phyloP scores from a whole-genome alignment of 2,329 filamentous ascomycete genomes.

The Talaromyces atroroseus region DNA sequence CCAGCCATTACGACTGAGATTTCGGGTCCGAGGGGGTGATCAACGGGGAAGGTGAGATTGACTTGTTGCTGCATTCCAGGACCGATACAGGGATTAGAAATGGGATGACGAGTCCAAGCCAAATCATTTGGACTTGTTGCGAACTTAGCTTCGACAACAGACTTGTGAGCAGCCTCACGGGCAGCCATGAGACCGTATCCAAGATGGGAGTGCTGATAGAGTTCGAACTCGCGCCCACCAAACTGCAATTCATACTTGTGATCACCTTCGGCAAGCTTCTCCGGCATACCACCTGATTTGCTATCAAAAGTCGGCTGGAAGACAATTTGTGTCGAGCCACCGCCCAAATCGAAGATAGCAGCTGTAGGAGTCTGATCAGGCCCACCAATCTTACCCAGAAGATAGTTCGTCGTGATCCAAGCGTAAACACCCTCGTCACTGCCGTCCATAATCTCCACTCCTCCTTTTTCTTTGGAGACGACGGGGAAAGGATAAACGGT shows the following conservation, averaged over 20 bases:
- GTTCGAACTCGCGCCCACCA: slow-evolving; percentile 80
- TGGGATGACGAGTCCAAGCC: slow-evolving; percentile 63
- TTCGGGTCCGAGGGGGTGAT: slow-evolving; percentile 59
- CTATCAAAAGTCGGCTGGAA: slow-evolving; percentile 91
- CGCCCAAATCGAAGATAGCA: slow-evolving; percentile 91
- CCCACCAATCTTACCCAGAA: slow-evolving; percentile 93
- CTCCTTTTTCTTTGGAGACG: slow-evolving; percentile 74
- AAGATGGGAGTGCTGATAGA: slow-evolving; percentile 97
- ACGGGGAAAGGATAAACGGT: slow-evolving; percentile 91
- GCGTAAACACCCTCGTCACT: slow-evolving; percentile 96
- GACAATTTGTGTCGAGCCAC: slow-evolving; percentile 96
- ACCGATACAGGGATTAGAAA: slow-evolving; percentile 80
- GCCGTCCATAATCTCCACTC: slow-evolving; percentile 95
- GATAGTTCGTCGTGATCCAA: slow-evolving; percentile 98
- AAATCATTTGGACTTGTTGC: slow-evolving; percentile 55
- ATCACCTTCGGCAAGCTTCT: slow-evolving; percentile 78
- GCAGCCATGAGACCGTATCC: slow-evolving; percentile 96
- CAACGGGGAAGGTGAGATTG: slow-evolving; percentile 62
- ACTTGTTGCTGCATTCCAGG: slow-evolving; percentile 72
- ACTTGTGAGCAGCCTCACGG: slow-evolving; percentile 75
- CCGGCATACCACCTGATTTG: slow-evolving; percentile 71
- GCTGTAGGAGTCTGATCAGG: slow-evolving; percentile 87
- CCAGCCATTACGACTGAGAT: slow-evolving; percentile 82
- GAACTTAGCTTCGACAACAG: slow-evolving; percentile 66
- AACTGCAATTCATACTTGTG: slow-evolving; percentile 94